Evolutionary conservation across 73 alveolate species (phyloP).

Genomic region (Uronychia binucleata): DNA sequence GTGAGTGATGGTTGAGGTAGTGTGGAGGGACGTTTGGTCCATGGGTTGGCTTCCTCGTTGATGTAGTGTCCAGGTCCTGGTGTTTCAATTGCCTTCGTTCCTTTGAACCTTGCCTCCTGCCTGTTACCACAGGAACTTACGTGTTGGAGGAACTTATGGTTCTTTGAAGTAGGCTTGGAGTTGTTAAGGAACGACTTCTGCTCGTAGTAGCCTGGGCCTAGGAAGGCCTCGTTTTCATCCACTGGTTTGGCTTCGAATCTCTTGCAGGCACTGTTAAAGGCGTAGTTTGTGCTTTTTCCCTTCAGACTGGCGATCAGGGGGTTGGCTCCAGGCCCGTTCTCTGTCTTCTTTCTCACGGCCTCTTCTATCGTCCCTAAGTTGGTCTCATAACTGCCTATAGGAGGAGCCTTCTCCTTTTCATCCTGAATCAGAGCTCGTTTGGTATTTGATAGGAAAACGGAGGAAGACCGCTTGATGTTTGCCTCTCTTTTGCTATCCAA

Average conservation of each 20-base stretch:
- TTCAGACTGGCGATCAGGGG: slow-evolving; percentile 60
- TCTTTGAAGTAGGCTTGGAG: slow-evolving; percentile 9
- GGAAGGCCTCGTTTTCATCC: slow-evolving; percentile 59
- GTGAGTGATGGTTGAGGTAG: no score
- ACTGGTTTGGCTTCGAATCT: slow-evolving; percentile 47
- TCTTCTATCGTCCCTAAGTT: slow-evolving; percentile 43
- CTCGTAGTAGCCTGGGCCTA: slow-evolving; percentile 75
- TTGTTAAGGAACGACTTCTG: slow-evolving; percentile 32
- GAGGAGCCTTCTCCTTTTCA: slow-evolving; percentile 32
- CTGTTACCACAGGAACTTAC: not conserved
- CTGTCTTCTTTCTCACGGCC: slow-evolving; percentile 35
- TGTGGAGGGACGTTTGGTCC: slow-evolving; percentile 53
- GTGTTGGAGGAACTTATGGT: not conserved
- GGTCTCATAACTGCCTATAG: slow-evolving; percentile 49
- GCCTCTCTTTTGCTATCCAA: slow-evolving; percentile 35
- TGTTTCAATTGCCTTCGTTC: not conserved
- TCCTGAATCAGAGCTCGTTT: slow-evolving; percentile 28
- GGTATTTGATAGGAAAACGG: slow-evolving; percentile 52
- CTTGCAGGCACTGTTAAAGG: slow-evolving; percentile 32
- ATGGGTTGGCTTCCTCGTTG: slow-evolving; percentile 42
- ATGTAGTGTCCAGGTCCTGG: slow-evolving; percentile 61
- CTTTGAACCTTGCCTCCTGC: slow-evolving; percentile 2
- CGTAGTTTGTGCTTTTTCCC: slow-evolving; percentile 29
- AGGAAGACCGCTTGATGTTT: slow-evolving; percentile 60
- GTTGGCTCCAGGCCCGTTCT: slow-evolving; percentile 46